Conservation (phyloP, 2,329 filamentous ascomycete species). For the Ceratocystis harringtonii region DNA sequence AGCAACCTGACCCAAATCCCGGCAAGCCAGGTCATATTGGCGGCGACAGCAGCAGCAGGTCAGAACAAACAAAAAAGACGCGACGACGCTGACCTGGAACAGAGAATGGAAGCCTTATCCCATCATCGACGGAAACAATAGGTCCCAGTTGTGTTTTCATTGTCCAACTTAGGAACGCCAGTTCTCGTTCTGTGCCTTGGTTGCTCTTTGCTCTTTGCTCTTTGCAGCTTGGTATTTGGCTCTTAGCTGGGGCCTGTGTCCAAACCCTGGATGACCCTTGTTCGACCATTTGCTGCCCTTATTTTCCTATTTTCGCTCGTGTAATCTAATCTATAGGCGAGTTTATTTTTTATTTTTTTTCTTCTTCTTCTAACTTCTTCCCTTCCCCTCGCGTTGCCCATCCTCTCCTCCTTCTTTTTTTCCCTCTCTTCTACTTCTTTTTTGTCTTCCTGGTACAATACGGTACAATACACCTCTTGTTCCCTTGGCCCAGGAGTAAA, state of each 20-base stretch:
- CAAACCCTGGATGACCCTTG: conserved; percentile 9
- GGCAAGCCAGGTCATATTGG: background rate
- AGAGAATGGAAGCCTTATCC: too few species aligned
- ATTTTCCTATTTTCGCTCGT: conserved; percentile 16
- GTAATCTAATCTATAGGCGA: conserved; percentile 10
- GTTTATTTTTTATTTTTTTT: background rate
- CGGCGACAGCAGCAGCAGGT: background rate
- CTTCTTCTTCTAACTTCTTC: conserved; percentile 1
- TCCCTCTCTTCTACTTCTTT: background rate
- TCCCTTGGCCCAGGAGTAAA: conserved; percentile 1
- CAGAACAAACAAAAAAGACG: background rate
- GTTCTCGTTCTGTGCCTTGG: background rate
- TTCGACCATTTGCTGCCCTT: conserved; percentile 13
- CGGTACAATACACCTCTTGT: background rate
- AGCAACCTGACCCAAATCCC: background rate
- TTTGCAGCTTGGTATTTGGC: background rate
- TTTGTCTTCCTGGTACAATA: conserved; percentile 3
- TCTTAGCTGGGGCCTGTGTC: conserved; percentile 9
- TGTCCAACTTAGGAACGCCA: background rate
- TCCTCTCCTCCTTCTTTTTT: conserved; percentile 1
- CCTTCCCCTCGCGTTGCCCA: conserved; percentile 1
- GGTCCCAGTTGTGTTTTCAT: too few species aligned
- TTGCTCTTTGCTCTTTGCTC: background rate
- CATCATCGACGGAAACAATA: too few species aligned
- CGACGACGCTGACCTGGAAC: background rate